Base-by-base conservation (phyloP, 176 grass and related monocot genomes). In the Oryza coarctata region DNA sequence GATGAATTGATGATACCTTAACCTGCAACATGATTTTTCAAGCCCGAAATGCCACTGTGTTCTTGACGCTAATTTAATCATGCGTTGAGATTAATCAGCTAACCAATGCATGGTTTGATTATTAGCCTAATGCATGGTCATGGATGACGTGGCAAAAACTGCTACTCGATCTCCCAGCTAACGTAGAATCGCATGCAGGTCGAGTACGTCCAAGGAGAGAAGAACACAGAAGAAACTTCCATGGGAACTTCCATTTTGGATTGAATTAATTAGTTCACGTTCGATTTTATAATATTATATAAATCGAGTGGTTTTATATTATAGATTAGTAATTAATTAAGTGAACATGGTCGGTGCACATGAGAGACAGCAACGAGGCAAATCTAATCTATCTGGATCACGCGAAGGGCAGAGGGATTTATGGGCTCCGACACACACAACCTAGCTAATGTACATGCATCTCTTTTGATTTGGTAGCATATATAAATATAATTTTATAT, bases 191-290 rank as follows among this genome's bases (percentile, higher is more conserved):
- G 15, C 43, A 3, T 3, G 27, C 14, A 18, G 45, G 1, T 23
- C 41, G 63, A 79, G 29, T 25, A 60, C 55, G 55, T 60, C 62
- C 62, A 79, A 67, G 61, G 27, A 67, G 6, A 55, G 76, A 49
- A 77, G 60, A 63, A 9, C 22, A 79, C 9, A 55, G 29, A 31
- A 65, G 86, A 88, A 88, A 3, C 81, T 88, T 74, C 75, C 60
- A 9, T 18, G 27, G 81, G 84, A 84, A 44, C 75, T 88, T 79
- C 86, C 23, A 3, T 17, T 31, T 8, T 12, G n/a, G 35, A 12
- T 14, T 14, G 64, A 69, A 31, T 69, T 49, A n/a, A 57, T 57
- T 57, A 57, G 6, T 57, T 57, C 47, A 50, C 18, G 49, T 0
- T 52, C 6, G 5, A 22, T 6, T 50, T 6, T 22, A 52, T 52